Base-by-base conservation (phyloP, 2,329 filamentous ascomycete genomes). In the Zasmidium citrigriseum region DNA sequence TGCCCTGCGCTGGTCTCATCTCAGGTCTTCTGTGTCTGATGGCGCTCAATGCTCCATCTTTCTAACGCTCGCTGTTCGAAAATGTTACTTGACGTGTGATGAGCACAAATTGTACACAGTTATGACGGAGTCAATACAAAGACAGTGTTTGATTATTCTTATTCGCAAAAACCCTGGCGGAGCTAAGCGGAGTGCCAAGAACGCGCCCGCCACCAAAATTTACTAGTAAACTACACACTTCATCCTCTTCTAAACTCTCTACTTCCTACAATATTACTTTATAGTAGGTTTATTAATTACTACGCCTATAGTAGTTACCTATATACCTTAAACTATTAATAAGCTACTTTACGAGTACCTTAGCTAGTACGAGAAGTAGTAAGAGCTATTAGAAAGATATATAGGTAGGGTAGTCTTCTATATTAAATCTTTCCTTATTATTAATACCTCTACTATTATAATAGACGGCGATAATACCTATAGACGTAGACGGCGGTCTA, bases 1-100 rank as follows among this genome's bases (percentile, higher is more conserved):
- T 86, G n/a, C 83, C 83, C 10, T 63, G 72, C 22, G 75, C 83
- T 7, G 84, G 80, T 45, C 73, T 84, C 23, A 77, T 87, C 44
- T 80, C 81, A 1, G 85, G 85, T 1, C 25, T 49, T 23, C 45
- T 49, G 10, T 78, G 79, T 55, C 71, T 87, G 51, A 86, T 86
- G 82, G 85, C 79, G 2, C 80, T 87, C 61, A 79, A 61, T 53
- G 53, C 53, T 10, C 45, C 53, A 22, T 48, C 45, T 10, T 48
- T 49, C 53, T 49, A 44, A 69, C 69, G 48, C 7, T 41, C 4
- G 34, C 34, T 7, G 27, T 14, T n/a, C n/a, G n/a, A n/a, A n/a
- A n/a, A n/a, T n/a, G n/a, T n/a, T n/a, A 29, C 27, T 29, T 29
- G 27, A 14, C 7, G 27, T 14, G 27, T 29, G 27, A 29, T 29